Conservation (phyloP, 2,329 filamentous ascomycete genomes). For the Fusarium mangiferae region DNA sequence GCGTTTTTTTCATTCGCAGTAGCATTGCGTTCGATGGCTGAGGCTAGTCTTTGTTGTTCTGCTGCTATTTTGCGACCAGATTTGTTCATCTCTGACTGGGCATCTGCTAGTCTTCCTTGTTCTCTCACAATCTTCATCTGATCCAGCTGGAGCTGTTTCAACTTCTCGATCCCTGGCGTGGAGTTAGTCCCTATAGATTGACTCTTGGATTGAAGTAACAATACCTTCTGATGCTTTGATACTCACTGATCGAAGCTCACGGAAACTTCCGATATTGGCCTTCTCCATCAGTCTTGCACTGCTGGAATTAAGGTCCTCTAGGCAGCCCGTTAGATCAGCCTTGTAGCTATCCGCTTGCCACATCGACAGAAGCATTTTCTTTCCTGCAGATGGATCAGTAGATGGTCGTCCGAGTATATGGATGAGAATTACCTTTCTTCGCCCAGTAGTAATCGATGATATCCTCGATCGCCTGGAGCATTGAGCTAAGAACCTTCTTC, state of each 20-base stretch:
- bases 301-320: not conserved
- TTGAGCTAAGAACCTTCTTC: not conserved
- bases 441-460: not conserved
- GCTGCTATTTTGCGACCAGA: accelerated
- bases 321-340: not conserved
- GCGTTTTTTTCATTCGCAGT: not conserved
- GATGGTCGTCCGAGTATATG: accelerated
- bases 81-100: not conserved
- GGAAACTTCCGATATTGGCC: not conserved
- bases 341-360: not conserved
- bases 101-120: not conserved
- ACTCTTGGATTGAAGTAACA: accelerated
- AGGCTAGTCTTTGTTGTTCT: not conserved
- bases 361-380: not conserved
- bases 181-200: accelerated
- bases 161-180: accelerated
- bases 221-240: not conserved
- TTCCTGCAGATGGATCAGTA: accelerated
- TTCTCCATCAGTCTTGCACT: not conserved
- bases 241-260: not conserved
- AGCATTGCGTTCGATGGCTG: not conserved
- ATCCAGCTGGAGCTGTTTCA: not conserved
- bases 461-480: not conserved
- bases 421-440: not conserved
- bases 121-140: not conserved